phyloP scores from a whole-genome alignment of 2,329 filamentous ascomycete genomes.

The Calonectria hawksworthii region DNA sequence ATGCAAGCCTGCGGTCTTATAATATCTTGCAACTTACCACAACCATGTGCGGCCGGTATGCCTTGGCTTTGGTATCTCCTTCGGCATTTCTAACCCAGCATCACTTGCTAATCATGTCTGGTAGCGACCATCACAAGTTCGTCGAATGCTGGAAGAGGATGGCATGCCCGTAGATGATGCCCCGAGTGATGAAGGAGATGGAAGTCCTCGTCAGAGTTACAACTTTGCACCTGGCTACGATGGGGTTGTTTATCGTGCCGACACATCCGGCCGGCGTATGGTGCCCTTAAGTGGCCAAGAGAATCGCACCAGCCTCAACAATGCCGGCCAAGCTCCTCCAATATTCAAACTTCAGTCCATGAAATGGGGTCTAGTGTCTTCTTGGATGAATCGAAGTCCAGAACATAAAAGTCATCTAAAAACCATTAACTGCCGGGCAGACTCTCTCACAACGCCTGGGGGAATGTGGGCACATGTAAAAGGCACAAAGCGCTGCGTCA shows the following conservation, averaged over 20 bases:
- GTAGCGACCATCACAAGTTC: conserved; percentile 83
- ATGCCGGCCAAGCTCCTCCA: conserved; percentile 20
- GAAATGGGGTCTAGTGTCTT: conserved; percentile 96
- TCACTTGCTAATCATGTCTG: conserved; percentile 19
- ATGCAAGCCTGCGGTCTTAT: too few relatives aligned
- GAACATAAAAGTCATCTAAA: conserved; percentile 84
- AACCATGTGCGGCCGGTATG: conserved; percentile 56
- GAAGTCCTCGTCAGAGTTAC: conserved; percentile 79
- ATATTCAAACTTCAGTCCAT: conserved; percentile 90
- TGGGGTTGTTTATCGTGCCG: conserved; percentile 88
- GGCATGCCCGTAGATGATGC: conserved; percentile 80
- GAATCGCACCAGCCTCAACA: not conserved
- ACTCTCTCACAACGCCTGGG: conserved; percentile 80
- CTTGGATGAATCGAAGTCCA: conserved; percentile 89
- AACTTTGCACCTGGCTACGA: conserved; percentile 93
- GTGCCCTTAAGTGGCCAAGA: not conserved
- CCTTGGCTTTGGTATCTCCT: conserved; percentile 50
- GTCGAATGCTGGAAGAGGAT: conserved; percentile 79
- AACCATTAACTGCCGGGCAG: conserved; percentile 95
- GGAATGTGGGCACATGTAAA: conserved; percentile 97
- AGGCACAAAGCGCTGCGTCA: conserved; percentile 86
- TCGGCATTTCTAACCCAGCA: not conserved
- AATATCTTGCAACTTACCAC: too few relatives aligned
- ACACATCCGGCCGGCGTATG: conserved; percentile 71
- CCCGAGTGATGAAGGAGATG: conserved; percentile 77